Evolutionary conservation across 2,329 filamentous ascomycete species (phyloP), one percentile per base, ranked within the genome.

Genomic region (Cladosporium phlei): DNA sequence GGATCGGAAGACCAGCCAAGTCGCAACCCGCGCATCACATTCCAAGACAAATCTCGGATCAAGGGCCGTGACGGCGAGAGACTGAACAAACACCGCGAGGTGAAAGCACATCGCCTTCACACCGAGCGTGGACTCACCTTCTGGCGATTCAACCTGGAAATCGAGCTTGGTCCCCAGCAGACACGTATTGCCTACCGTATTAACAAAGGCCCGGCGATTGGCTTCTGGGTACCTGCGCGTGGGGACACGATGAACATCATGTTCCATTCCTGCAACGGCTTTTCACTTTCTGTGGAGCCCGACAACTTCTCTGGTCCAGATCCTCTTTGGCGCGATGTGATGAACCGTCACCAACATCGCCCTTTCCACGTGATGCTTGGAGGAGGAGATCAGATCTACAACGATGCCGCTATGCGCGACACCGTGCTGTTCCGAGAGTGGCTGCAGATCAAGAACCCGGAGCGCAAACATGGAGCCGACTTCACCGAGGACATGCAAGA

Each of bases 361-460:
- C 93, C 93, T 2, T 98, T 97, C 71, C 94, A 98, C 66, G 89
- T 95, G 46, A 98, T 98, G 93, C 78, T 98, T 55, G 94, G 93
- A 27, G 94, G 93, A 38, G 93, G 93, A 47, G 91, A 97, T 61
- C 93, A 98, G 66, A 86, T 98, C 52, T 98, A 96, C 70, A 97
- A 95, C 56, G 93, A 98, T 64, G 78, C 78, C 11, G 83, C 90
- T 14, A 85, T 87, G 68, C 74, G 81, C 34, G 76, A 95, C 49
- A 88, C 88, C 2, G 73, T 71, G 2, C 72, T 86, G 17, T 96
- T 97, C 71, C 79, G 80, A 47, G 80, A 88, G 52, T 98, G 93
- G 93, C 77, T 91, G 11, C 76, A 80, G 53, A 87, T 87, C 55
- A 87, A 83, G 62, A 89, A 93, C 55, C 80, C 86, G 0, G 69